Base-by-base conservation (phyloP, 1,284 basidiomycete species). In the Fistulina hepatica region DNA sequence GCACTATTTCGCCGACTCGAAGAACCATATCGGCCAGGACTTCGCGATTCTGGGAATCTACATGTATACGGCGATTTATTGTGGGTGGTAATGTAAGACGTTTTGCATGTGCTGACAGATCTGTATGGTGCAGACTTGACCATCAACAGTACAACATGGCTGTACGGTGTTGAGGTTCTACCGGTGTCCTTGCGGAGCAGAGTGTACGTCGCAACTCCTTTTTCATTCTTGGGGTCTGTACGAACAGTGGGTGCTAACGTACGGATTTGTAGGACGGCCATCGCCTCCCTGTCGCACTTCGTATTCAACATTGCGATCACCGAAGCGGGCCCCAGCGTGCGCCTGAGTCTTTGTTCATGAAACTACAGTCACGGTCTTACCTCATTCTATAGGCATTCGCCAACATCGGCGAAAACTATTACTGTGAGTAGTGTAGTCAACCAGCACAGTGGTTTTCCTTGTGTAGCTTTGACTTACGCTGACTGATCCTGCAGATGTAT, bases 1-100 rank as follows among this genome's bases (percentile, higher is more conserved):
- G n/a, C 41, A 33, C 10, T 36, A 27, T 19, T 48, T 44, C 36
- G 43, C 38, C 3, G 15, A 34, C 15, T 44, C 42, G 4, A 24
- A 43, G 16, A 48, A 46, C 33, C 37, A 40, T 20, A 21, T 48
- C 15, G 47, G 45, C 5, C 44, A 44, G 21, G 47, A 39, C 4
- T 48, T 46, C 21, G 44, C 45, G 5, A 43, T 48, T 17, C 31
- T 48, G 15, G 47, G 47, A n/a, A 34, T 48, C 1, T 48, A 48
- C 30, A 44, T 46, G 36, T 48, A 37, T 33, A 48, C 44, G n/a
- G 40, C 44, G 4, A 44, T 46, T 20, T 48, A 42, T 32, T 48
- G 46, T 43, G 15, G 28, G 44, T 34, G 7, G 9, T 3, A 6
- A 12, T 13, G 4, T n/a, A n/a, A n/a, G 11, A 11, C 28, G 17